A percentile compares a stretch with the other conserved stretches of the same genome.
These are phyloP conservation scores for Eimeria acervulina DNA, from an alignment of 169 alveolate species.

Conservation along the genomic window DNA sequence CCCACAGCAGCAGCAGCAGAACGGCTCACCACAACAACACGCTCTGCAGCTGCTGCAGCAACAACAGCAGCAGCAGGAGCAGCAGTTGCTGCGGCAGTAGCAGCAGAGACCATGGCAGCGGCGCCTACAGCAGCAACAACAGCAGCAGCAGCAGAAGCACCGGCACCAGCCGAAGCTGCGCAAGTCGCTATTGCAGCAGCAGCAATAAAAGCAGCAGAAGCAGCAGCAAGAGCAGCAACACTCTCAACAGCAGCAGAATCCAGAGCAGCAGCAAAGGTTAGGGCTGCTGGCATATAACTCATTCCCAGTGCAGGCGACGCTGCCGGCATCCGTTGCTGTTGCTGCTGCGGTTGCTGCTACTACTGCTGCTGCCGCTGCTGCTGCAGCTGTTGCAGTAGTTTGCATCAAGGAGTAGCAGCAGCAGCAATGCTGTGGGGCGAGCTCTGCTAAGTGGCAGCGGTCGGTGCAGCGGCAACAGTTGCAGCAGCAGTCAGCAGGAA, in stretches of 20 bases:
- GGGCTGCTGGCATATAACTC: not conserved
- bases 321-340: not conserved
- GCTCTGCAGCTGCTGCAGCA: not conserved
- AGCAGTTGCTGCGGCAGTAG: not conserved
- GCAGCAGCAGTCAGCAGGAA: not conserved
- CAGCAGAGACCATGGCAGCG: not conserved
- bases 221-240: not conserved
- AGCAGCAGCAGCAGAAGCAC: not conserved
- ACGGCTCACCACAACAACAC: not conserved
- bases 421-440: not conserved
- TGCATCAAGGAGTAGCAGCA: not conserved
- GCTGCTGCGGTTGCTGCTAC: not conserved
- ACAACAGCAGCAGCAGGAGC: not conserved
- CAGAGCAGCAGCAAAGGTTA: not conserved
- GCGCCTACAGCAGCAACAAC: not conserved
- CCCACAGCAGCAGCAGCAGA: not conserved
- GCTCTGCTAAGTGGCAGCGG: not conserved
- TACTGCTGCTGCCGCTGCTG: not conserved
- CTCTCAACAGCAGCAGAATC: not conserved
- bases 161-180: slow-evolving; percentile 12
- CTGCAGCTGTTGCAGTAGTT: not conserved
- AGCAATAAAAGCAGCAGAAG: not conserved
- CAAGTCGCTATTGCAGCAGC: not conserved
- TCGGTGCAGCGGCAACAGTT: not conserved
- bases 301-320: not conserved